Percentiles rank a stretch among this genome's conserved stretches.
phyloP scores from a whole-genome alignment of 2,329 filamentous ascomycete species.

The Phyllachora maydis region DNA sequence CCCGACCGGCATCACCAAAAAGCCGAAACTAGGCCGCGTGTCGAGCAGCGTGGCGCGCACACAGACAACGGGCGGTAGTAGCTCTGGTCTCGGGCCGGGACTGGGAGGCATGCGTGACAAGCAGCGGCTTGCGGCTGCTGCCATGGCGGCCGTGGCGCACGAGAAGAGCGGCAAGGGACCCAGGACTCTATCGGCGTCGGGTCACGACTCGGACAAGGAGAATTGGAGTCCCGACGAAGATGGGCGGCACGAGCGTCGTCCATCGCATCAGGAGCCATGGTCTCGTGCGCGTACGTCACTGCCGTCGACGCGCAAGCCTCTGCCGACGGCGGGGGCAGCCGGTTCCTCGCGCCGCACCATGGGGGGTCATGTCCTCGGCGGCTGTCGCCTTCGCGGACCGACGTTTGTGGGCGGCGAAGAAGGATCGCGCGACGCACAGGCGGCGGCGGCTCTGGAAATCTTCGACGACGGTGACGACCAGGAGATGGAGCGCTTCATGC shows the following conservation, averaged over 20 bases:
- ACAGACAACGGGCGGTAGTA: too few species aligned
- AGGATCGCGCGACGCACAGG: too few species aligned
- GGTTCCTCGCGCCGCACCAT: slow-evolving; percentile 18
- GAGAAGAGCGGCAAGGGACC: slow-evolving; percentile 12
- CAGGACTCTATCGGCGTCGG: slow-evolving; percentile 21
- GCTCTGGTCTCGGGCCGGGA: too few species aligned
- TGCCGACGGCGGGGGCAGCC: slow-evolving; percentile 6
- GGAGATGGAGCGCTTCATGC: slow-evolving; percentile 58
- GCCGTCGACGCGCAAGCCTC: slow-evolving; percentile 5
- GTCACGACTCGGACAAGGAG: slow-evolving; percentile 80
- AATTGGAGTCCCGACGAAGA: slow-evolving; percentile 51
- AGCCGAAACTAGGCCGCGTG: slow-evolving; percentile 37
- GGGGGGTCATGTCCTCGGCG: too few species aligned
- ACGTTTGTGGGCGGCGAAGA: too few species aligned
- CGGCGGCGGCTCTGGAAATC: too few species aligned
- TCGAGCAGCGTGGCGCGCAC: slow-evolving; percentile 40
- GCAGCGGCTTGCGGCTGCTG: too few species aligned
- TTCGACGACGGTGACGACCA: slow-evolving; percentile 27
- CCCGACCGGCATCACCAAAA: slow-evolving; percentile 24
- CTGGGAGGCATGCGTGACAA: too few species aligned
- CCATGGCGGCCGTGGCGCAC: too few species aligned
- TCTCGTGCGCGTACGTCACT: slow-evolving; percentile 9
- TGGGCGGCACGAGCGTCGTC: too few species aligned
- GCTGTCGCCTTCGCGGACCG: too few species aligned
- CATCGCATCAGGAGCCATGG: too few species aligned